phyloP scores from a whole-genome alignment of 208 protist genomes.

The Trypanosoma avium region DNA sequence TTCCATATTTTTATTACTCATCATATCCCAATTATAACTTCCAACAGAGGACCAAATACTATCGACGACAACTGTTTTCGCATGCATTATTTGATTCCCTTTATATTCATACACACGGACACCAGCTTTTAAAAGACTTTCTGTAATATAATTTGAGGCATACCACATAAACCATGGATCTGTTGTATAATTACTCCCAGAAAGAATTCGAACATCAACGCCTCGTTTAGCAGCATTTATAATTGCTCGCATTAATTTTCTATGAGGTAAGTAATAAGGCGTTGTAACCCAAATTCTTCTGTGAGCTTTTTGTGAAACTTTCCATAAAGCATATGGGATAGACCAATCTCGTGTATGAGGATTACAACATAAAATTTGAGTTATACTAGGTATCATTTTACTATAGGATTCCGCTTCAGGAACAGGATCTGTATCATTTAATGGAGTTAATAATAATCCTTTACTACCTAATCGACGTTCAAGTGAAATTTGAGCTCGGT shows the following conservation, averaged over 20 bases:
- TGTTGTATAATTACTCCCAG: conserved; percentile 78
- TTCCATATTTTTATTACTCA: conserved; percentile 93
- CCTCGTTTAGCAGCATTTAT: conserved; percentile 74
- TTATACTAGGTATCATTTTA: conserved; percentile 36
- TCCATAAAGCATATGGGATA: conserved; percentile 89
- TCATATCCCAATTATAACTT: conserved; percentile 93
- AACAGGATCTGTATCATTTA: conserved; percentile 68
- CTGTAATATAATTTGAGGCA: conserved; percentile 85
- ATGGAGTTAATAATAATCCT: conserved; percentile 34
- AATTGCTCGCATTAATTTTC: conserved; percentile 76
- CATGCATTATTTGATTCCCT: conserved; percentile 87
- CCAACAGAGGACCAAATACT: conserved; percentile 90
- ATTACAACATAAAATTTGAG: conserved; percentile 87
- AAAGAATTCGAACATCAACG: conserved; percentile 89
- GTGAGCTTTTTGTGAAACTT: conserved; percentile 79
- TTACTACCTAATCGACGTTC: background rate
- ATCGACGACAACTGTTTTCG: conserved; percentile 92
- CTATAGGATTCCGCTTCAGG: conserved; percentile 69
- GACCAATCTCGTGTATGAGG: conserved; percentile 82
- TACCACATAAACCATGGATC: conserved; percentile 94
- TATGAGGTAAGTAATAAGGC: conserved; percentile 90
- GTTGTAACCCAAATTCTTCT: conserved; percentile 89
- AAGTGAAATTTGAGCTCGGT: background rate
- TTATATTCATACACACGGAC: conserved; percentile 92
- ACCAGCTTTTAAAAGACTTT: conserved; percentile 63